phyloP scores from a whole-genome alignment of 139 green algal species.

The Closterium sp. region DNA sequence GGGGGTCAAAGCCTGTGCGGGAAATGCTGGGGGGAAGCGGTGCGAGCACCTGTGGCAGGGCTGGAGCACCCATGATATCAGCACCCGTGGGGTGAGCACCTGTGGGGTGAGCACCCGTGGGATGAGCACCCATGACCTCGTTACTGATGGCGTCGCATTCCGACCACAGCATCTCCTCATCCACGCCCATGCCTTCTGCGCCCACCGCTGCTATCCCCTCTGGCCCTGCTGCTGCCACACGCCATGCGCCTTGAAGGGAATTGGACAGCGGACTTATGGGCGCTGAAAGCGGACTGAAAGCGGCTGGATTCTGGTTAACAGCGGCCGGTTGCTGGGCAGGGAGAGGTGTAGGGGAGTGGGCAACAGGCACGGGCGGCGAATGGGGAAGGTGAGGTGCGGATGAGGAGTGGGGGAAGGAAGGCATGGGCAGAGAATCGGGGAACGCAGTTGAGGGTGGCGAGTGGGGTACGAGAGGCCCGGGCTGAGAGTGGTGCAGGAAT shows the following conservation, averaged over 20 bases:
- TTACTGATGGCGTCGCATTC: neutral
- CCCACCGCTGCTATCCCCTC: too few species aligned
- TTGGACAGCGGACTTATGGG: neutral
- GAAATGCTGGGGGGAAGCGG: too few species aligned
- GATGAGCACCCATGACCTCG: neutral
- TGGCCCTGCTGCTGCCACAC: neutral
- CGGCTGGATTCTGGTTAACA: neutral
- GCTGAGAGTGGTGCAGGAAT: neutral
- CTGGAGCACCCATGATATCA: neutral
- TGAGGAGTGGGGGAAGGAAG: neutral
- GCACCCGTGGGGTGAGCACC: neutral
- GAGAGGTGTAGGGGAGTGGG: neutral
- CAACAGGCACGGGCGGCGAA: neutral
- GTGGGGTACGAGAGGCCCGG: neutral
- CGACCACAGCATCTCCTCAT: neutral
- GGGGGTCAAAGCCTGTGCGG: neutral
- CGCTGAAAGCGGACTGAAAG: neutral
- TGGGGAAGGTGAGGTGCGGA: neutral
- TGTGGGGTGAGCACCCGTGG: too few species aligned
- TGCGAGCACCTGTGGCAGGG: too few species aligned
- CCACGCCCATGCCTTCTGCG: neutral
- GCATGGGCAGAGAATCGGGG: neutral
- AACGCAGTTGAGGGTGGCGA: neutral
- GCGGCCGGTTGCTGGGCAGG: neutral
- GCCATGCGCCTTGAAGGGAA: neutral